These are phyloP conservation scores for Hypoxylon sp. DNA, from an alignment of 2,329 filamentous ascomycete species.

Conservation along the genomic window DNA sequence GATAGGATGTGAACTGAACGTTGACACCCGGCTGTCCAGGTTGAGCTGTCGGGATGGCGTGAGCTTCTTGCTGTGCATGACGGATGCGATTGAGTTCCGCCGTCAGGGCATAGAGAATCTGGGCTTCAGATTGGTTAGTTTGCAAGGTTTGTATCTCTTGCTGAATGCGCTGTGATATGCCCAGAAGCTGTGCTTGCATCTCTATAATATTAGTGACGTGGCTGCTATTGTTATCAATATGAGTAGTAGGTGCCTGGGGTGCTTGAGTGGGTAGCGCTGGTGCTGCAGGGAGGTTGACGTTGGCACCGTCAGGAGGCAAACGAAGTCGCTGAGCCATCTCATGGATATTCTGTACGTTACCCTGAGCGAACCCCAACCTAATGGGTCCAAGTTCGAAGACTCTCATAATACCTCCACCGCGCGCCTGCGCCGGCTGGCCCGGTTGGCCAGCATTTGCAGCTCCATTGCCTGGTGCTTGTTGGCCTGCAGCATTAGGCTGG, in stretches of 20 bases:
- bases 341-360: slow-evolving; percentile 69
- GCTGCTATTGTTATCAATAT: slow-evolving; percentile 19
- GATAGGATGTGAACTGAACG: slow-evolving; percentile 38
- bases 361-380: slow-evolving; percentile 81
- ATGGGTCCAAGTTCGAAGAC: slow-evolving; percentile 81
- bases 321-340: slow-evolving; percentile 75
- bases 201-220: slow-evolving; percentile 47
- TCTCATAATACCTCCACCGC: slow-evolving; percentile 60
- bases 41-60: slow-evolving; percentile 34
- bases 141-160: slow-evolving; percentile 74
- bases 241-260: slow-evolving; percentile 8
- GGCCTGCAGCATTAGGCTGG: slow-evolving; percentile 49
- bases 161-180: slow-evolving; percentile 76
- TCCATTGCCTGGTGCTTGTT: slow-evolving; percentile 43
- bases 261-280: slow-evolving; percentile 23
- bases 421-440: slow-evolving; percentile 52
- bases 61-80: slow-evolving; percentile 57
- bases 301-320: slow-evolving; percentile 52
- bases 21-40: slow-evolving; percentile 38
- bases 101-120: slow-evolving; percentile 74
- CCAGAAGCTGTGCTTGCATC: slow-evolving; percentile 70
- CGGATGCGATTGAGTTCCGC: slow-evolving; percentile 75
- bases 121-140: slow-evolving; percentile 73
- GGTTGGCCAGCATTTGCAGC: slow-evolving; percentile 51
- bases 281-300: slow-evolving; percentile 42